Percentiles rank a stretch among this genome's conserved stretches.
These are phyloP conservation scores for Austroboletus novae-zelandiae DNA, from an alignment of 1,284 basidiomycete genomes.

Conservation along the genomic window DNA sequence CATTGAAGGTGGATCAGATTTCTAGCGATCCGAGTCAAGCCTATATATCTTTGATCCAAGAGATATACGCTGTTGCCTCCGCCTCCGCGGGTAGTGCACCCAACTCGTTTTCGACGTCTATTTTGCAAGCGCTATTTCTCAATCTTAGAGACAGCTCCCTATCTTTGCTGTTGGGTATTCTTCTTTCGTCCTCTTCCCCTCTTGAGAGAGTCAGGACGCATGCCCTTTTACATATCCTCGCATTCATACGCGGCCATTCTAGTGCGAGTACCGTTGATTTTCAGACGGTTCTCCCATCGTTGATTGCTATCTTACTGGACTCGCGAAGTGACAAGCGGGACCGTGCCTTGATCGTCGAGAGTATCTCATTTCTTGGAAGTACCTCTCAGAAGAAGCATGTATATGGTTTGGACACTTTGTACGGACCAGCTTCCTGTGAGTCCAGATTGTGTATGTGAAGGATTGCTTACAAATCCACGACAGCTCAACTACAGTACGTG, in stretches of 20 bases:
- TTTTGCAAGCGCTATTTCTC: conserved; percentile 68
- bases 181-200: conserved; percentile 35
- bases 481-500: conserved; percentile 76
- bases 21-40: conserved; percentile 31
- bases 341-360: conserved; percentile 64
- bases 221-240: conserved; percentile 64
- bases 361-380: conserved; percentile 51
- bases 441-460: conserved; percentile 6
- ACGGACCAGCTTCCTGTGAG: conserved; percentile 68
- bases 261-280: conserved; percentile 70
- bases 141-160: conserved; percentile 70
- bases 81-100: conserved; percentile 38
- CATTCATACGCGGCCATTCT: conserved; percentile 76
- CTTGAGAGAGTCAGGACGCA: conserved; percentile 39
- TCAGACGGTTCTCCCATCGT: conserved; percentile 80
- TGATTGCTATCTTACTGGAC: conserved; percentile 68
- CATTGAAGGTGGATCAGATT: conserved; percentile 10
- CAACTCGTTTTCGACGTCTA: conserved; percentile 46
- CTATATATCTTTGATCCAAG: conserved; percentile 57
- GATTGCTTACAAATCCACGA: conserved; percentile 8
- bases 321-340: conserved; percentile 56
- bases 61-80: conserved; percentile 65
- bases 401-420: conserved; percentile 83
- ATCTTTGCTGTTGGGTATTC: conserved; percentile 81
- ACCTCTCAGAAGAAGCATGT: conserved; percentile 50